Base-by-base conservation (phyloP, 2,329 filamentous ascomycete genomes). In the Alternaria atra region DNA sequence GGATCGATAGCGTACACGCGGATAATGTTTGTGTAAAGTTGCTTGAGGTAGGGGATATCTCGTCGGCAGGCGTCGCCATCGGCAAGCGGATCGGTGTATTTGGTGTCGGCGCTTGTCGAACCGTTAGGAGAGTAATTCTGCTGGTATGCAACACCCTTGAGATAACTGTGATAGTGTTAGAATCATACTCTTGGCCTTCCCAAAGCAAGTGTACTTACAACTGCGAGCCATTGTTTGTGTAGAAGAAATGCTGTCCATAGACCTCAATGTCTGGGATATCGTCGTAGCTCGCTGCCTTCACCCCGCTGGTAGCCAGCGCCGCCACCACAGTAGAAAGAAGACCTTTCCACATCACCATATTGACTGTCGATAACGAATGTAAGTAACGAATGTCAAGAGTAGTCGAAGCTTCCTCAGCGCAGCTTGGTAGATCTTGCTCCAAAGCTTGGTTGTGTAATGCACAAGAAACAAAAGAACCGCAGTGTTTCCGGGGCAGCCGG, bases 131-230 rank as follows among this genome's bases (percentile, higher is more conserved):
- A 58, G 64, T 75, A 78, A 71, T 79, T 83, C 77, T 77, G 88
- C 84, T 99, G 95, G 83, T 99, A 99, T 68, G 95, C 95, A 70
- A 99, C 86, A 81, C 95, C 95, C 80, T 90, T 92, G 77, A 98
- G 91, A 85, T 88, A 95, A 82, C 86, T 87, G 55, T 9, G 30
- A 39, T 6, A 37, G 59, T 37, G 51, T 69, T 52, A 69, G 54
- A 40, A 51, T 37, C 30, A 10, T 39, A 8, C 15, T 34, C 40
- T 47, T 20, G 29, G 8, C 15, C 9, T 13, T 20, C 7, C 6
- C 5, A 34, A 17, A 20, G 17, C n/a, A 17, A 3, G 7, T 10
- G 6, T 23, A 58, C 73, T 27, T 70, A 75, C 68, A 91, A 92
- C 82, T 92, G 87, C 35, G 89, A 90, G 69, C 90, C 90, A 77